These are phyloP conservation scores for Eremothecium gossypii DNA, from an alignment of 1,139 yeast genomes.

Conservation along the genomic window DNA sequence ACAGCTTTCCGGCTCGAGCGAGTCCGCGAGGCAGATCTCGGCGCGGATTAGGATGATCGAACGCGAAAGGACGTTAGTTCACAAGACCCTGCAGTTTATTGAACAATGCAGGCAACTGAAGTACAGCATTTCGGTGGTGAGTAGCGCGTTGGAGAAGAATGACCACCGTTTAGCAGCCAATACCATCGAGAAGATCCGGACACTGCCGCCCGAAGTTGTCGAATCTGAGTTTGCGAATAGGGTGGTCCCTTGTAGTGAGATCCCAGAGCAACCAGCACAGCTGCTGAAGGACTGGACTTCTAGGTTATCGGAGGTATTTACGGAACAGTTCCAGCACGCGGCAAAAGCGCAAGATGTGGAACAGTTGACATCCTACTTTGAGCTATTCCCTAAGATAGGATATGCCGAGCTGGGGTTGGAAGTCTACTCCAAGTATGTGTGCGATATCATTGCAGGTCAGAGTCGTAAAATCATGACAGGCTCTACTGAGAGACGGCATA, in stretches of 20 bases:
- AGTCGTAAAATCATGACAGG: slow-evolving; percentile 40
- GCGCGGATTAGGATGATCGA: slow-evolving; percentile 62
- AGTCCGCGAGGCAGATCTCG: slow-evolving; percentile 58
- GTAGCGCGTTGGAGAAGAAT: slow-evolving; percentile 31
- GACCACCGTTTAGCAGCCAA: slow-evolving; percentile 54
- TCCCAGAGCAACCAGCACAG: slow-evolving; percentile 71
- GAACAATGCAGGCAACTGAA: slow-evolving; percentile 49
- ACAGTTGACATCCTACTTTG: slow-evolving; percentile 55
- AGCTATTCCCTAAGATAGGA: slow-evolving; percentile 78
- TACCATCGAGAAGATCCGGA: slow-evolving; percentile 63
- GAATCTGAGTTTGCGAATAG: slow-evolving; percentile 67
- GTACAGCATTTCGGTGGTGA: slow-evolving; percentile 21
- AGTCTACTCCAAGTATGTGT: slow-evolving; percentile 76
- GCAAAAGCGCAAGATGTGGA: slow-evolving; percentile 56
- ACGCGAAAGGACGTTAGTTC: slow-evolving; percentile 60
- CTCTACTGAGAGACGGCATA: slow-evolving; percentile 29
- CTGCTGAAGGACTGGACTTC: slow-evolving; percentile 51
- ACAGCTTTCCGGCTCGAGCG: slow-evolving; percentile 43
- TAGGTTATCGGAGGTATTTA: slow-evolving; percentile 49
- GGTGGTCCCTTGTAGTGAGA: slow-evolving; percentile 82
- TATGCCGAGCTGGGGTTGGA: slow-evolving; percentile 63
- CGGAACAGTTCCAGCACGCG: slow-evolving; percentile 58
- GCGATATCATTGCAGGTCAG: slow-evolving; percentile 75
- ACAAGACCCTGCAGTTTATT: slow-evolving; percentile 55
- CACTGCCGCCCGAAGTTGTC: slow-evolving; percentile 45